Conservation (phyloP, 345 rosid genomes). For the Hibiscus mutabilis region DNA sequence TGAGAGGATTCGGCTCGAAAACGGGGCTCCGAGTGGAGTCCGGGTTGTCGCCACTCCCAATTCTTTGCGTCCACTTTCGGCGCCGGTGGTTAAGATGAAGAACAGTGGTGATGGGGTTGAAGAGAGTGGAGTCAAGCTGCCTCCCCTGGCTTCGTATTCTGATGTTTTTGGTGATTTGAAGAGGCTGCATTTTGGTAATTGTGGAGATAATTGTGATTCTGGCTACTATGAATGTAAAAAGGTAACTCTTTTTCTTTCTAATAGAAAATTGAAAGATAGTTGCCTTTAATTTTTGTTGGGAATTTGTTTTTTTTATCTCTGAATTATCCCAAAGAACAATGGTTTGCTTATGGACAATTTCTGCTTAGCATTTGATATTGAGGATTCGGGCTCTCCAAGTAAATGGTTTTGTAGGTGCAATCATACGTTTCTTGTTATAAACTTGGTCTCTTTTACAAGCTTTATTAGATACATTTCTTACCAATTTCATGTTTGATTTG, state of each 20-base stretch:
- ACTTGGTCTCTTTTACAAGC: background rate
- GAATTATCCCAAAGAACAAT: background rate
- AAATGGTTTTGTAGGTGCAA: background rate
- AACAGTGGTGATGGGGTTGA: slow-evolving; percentile 6
- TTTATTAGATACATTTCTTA: background rate
- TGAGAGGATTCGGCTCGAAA: slow-evolving; percentile 43
- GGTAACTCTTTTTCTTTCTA: slow-evolving; percentile 26
- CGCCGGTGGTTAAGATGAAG: slow-evolving; percentile 23
- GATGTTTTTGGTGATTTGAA: slow-evolving; percentile 52
- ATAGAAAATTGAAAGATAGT: too few relatives aligned
- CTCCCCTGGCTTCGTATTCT: slow-evolving; percentile 66
- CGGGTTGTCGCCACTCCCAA: slow-evolving; percentile 69
- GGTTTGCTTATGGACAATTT: background rate
- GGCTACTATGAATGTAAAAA: slow-evolving; percentile 44
- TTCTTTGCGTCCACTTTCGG: slow-evolving; percentile 48
- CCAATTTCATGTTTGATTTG: background rate
- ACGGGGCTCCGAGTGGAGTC: slow-evolving; percentile 63
- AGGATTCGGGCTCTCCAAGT: background rate
- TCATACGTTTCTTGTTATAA: background rate
- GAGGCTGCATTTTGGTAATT: slow-evolving; percentile 41
- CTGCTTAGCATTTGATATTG: background rate
- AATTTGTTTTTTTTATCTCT: background rate
- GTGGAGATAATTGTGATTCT: slow-evolving; percentile 45
- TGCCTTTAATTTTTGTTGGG: background rate
- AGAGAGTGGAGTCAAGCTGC: slow-evolving; percentile 32